These are phyloP conservation scores for Magnusiomyces fungicola DNA, from an alignment of 1,139 yeast species.

Conservation along the genomic window DNA sequence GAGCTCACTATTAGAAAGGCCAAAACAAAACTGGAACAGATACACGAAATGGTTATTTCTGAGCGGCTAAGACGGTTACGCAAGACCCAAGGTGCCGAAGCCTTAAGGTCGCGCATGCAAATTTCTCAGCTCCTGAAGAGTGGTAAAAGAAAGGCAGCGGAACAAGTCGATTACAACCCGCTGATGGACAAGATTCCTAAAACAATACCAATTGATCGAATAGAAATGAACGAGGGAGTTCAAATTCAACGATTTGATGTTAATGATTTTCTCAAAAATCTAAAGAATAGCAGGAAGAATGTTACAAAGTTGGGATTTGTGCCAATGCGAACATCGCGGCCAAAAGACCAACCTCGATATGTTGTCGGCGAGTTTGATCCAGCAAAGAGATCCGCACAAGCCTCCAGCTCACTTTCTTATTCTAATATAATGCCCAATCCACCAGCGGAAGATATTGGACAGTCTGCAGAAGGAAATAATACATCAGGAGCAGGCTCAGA, in stretches of 20 bases:
- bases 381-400: background rate
- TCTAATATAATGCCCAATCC: background rate
- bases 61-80: slow-evolving; percentile 17
- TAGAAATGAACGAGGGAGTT: slow-evolving; percentile 2
- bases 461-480: background rate
- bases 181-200: slow-evolving; percentile 16
- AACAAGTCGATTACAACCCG: slow-evolving; percentile 11
- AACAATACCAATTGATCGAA: slow-evolving; percentile 1
- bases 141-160: slow-evolving; percentile 4
- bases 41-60: slow-evolving; percentile 17
- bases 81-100: slow-evolving; percentile 15
- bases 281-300: background rate
- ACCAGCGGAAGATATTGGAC: too few species aligned
- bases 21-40: slow-evolving; percentile 17
- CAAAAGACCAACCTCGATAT: slow-evolving; percentile 8
- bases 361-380: slow-evolving; percentile 6
- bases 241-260: background rate
- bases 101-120: slow-evolving; percentile 12
- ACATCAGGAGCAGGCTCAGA: background rate
- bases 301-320: slow-evolving; percentile 8
- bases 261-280: slow-evolving; percentile 3
- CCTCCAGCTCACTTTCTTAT: background rate
- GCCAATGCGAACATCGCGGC: slow-evolving; percentile 9
- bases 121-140: slow-evolving; percentile 7
- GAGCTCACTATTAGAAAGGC: slow-evolving; percentile 25